phyloP scores from a whole-genome alignment of 257 asterid species.

The Catharanthus roseus region DNA sequence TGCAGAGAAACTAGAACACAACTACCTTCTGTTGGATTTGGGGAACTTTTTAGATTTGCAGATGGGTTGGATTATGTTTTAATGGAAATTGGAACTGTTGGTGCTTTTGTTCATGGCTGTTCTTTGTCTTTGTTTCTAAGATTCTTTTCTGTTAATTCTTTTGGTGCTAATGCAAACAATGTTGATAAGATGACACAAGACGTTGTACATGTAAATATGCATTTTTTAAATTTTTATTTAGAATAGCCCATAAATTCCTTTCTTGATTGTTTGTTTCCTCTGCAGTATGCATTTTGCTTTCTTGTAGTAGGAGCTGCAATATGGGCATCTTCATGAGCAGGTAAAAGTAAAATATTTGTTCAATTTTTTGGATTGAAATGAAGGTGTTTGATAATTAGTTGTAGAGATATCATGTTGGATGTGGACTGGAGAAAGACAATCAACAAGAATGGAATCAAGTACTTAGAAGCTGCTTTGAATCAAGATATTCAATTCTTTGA shows the following conservation, averaged over 20 bases:
- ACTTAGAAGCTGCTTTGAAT: slow-evolving; percentile 71
- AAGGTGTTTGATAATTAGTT: slow-evolving; percentile 17
- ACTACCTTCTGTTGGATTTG: slow-evolving; percentile 40
- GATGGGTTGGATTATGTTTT: slow-evolving; percentile 74
- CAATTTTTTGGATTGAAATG: slow-evolving; percentile 7
- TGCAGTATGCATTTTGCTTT: slow-evolving; percentile 98
- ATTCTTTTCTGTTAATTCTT: slow-evolving; percentile 95
- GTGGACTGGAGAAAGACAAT: slow-evolving; percentile 97
- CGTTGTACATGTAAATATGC: slow-evolving; percentile 73
- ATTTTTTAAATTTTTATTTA: background rate
- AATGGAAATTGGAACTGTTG: slow-evolving; percentile 78
- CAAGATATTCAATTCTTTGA: slow-evolving; percentile 88
- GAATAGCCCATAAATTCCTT: background rate
- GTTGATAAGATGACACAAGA: slow-evolving; percentile 95
- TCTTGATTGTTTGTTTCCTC: slow-evolving; percentile 21
- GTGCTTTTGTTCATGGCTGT: slow-evolving; percentile 92
- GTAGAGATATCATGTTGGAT: slow-evolving; percentile 97
- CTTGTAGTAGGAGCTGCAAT: slow-evolving; percentile 99
- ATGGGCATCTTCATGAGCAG: slow-evolving; percentile 99
- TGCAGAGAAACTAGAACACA: slow-evolving; percentile 46
- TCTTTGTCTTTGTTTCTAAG: slow-evolving; percentile 91
- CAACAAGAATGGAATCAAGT: slow-evolving; percentile 84
- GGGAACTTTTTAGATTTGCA: slow-evolving; percentile 82
- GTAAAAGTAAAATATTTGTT: slow-evolving; percentile 21
- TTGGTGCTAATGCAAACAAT: slow-evolving; percentile 82